Evolutionary conservation across 2,329 filamentous ascomycete species (phyloP), one percentile per base, ranked within the genome.

Genomic region (Aureobasidium sp.): DNA sequence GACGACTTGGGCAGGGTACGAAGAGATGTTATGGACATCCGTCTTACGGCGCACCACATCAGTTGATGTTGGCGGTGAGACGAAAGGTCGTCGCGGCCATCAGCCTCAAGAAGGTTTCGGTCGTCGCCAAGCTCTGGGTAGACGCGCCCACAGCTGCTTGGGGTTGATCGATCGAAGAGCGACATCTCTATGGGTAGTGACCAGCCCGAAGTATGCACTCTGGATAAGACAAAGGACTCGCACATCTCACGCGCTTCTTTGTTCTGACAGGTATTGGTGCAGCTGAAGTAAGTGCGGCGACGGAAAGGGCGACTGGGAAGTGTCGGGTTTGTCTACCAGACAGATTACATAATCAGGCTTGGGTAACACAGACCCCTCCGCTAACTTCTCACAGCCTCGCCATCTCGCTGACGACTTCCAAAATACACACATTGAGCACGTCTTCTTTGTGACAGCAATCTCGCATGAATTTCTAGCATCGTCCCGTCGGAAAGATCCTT

Each of bases 41-140:
- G 39, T 56, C 37, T n/a, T 25, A 56, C 53, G 53, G 53, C 41
- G n/a, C 37, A 44, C 53, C 25, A 45, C 39, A 20, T 44, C 53
- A 56, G 17, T 56, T 20, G 27, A 44, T 34, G 27, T 25, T 34
- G 39, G 29, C 27, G 17, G 39, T 44, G n/a, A 56, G 17, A 44
- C 53, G 27, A 56, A 22, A 20, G 41, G 27, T 25, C 12, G 53
- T 56, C 39, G 53, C 53, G 29, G 27, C 11, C 29, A 11, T 25
- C 39, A 22, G 20, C 53, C 25, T 34, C 29, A 5, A 7, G 34
- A 39, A 36, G 41, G 39, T 45, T 45, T 34, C 53, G 39, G 39
- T 44, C 11, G 39, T 22, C 53, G 53, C 39, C 51, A 53, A 53
- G 51, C 51, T 37, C 7, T 25, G 25, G 22, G 25, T 56, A 31